A percentile compares a stretch with the other conserved stretches of the same genome.
phyloP scores from a whole-genome alignment of 192 early-diverging fungal genomes.

The Umbelopsis isabellina region DNA sequence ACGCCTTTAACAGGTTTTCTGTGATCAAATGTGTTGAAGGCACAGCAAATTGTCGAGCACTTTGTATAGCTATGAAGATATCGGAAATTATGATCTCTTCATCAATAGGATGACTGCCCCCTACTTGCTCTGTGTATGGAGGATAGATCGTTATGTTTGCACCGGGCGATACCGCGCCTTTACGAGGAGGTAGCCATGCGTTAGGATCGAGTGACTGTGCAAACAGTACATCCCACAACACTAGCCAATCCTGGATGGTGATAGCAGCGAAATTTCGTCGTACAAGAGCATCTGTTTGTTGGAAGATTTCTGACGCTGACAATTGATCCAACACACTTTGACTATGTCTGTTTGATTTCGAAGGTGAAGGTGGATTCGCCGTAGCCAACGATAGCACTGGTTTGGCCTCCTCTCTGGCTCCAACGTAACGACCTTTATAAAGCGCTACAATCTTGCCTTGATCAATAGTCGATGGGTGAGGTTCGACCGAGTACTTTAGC shows the following conservation, averaged over 20 bases:
- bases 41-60: constrained; percentile 50
- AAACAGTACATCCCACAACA: constrained; percentile 50
- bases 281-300: constrained; percentile 42
- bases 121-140: constrained; percentile 2
- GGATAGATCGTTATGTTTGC: neutral
- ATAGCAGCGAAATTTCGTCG: constrained; percentile 39
- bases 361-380: neutral
- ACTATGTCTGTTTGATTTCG: neutral
- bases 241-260: constrained; percentile 52
- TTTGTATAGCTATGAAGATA: constrained; percentile 65
- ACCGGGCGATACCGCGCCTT: neutral
- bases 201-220: constrained; percentile 49
- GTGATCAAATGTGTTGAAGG: constrained; percentile 51
- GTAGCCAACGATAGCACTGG: neutral
- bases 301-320: constrained; percentile 29
- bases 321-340: constrained; percentile 34
- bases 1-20: constrained; percentile 54
- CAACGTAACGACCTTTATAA: neutral
- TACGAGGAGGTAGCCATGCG: constrained; percentile 48
- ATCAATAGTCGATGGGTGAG: neutral
- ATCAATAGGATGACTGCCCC: constrained; percentile 31
- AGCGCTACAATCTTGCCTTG: neutral
- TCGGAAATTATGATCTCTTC: constrained; percentile 68
- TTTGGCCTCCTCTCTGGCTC: neutral
- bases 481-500: neutral